Evolutionary conservation across 441 rosid species (phyloP).

Genomic region (Theobroma grandiflorum): DNA sequence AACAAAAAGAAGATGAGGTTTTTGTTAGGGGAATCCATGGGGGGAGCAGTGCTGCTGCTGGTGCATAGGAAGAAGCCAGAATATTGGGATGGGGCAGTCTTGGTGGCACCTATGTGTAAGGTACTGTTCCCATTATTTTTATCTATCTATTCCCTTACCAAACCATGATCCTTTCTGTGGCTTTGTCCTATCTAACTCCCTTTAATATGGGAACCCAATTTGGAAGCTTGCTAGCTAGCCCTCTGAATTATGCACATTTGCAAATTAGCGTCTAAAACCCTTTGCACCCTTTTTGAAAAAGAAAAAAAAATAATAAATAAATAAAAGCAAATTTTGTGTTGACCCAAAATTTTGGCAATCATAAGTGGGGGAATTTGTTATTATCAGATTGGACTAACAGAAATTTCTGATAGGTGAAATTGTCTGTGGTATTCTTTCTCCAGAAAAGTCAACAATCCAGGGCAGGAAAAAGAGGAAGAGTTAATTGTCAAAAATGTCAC

Average conservation of each 20-base stretch:
- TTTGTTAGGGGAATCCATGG: slow-evolving; percentile 90
- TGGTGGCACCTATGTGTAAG: slow-evolving; percentile 98
- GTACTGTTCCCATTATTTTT: slow-evolving; percentile 32
- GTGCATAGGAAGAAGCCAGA: slow-evolving; percentile 66
- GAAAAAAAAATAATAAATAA: not conserved
- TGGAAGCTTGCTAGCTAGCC: not conserved
- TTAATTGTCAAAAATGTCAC: not conserved
- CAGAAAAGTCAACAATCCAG: not conserved
- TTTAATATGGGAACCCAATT: not conserved
- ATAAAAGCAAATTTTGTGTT: not conserved
- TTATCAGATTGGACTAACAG: not conserved
- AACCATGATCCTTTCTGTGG: too few species aligned
- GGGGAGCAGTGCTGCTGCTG: slow-evolving; percentile 77
- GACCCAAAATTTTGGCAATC: not conserved
- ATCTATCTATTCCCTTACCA: not conserved
- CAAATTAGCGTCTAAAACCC: not conserved
- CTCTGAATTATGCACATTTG: not conserved
- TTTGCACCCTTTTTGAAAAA: not conserved
- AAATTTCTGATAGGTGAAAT: not conserved
- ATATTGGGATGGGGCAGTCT: slow-evolving; percentile 85
- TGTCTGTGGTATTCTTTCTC: not conserved
- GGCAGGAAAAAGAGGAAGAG: not conserved
- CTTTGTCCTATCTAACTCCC: not conserved
- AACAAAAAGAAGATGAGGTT: slow-evolving; percentile 73
- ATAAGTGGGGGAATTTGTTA: too few species aligned